Percentiles rank a stretch among this genome's conserved stretches.
Conservation (phyloP, 208 protist species). For the Phytomonas sp. region DNA sequence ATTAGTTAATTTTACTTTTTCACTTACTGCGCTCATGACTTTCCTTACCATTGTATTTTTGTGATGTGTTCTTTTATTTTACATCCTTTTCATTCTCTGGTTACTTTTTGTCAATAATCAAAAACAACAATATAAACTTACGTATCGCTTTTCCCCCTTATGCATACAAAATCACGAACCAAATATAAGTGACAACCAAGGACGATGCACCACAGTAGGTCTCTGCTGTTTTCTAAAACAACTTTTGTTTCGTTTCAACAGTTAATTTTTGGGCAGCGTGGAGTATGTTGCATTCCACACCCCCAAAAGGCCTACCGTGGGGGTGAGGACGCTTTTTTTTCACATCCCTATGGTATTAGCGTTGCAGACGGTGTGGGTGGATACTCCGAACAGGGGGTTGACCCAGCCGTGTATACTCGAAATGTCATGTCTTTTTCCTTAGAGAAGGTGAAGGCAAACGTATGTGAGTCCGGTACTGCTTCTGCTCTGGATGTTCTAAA, state of each 20-base stretch:
- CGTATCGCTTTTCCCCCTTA: not conserved
- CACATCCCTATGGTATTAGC: constrained; percentile 60
- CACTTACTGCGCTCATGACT: not conserved
- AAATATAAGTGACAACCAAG: not conserved
- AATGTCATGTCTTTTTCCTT: constrained; percentile 67
- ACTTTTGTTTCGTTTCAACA: constrained; percentile 2
- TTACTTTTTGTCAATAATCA: not conserved
- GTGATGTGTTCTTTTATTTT: not conserved
- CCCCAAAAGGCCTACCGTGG: constrained; percentile 66
- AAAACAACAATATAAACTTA: not conserved
- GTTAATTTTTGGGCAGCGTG: constrained; percentile 50
- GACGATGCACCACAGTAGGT: constrained; percentile 3
- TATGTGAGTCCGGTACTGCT: constrained; percentile 11
- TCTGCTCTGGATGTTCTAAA: constrained; percentile 55
- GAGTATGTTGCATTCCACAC: constrained; percentile 65
- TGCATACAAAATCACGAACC: not conserved
- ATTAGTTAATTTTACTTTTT: not conserved
- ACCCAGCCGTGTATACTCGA: constrained; percentile 71
- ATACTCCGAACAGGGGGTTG: constrained; percentile 55
- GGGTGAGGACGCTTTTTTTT: constrained; percentile 79
- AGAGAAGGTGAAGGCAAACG: constrained; percentile 27
- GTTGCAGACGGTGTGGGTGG: constrained; percentile 84
- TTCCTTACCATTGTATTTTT: not conserved
- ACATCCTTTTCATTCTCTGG: not conserved
- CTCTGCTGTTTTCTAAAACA: not conserved